phyloP scores from a whole-genome alignment of 2,329 filamentous ascomycete species.

The Chaetomium strumarium region DNA sequence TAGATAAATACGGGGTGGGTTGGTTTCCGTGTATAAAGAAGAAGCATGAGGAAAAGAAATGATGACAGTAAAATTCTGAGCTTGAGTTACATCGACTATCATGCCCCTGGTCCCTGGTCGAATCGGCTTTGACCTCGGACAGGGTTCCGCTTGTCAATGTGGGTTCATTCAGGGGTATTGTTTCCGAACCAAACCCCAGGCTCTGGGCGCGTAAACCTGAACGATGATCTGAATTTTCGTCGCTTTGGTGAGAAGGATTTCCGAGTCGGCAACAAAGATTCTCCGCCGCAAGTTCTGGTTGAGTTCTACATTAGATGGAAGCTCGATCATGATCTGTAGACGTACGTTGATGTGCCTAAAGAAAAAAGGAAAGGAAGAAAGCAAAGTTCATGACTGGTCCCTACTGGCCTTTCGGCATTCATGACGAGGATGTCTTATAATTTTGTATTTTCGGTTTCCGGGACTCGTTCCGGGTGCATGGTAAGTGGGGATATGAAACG shows the following conservation, averaged over 20 bases:
- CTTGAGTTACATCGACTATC: conserved; percentile 10
- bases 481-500: conserved; percentile 3
- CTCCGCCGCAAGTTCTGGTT: too few relatives aligned
- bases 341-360: background rate
- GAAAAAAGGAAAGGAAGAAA: too few relatives aligned
- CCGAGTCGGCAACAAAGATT: too few relatives aligned
- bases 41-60: conserved; percentile 8
- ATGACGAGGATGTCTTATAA: background rate
- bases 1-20: too few relatives aligned
- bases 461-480: background rate
- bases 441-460: background rate
- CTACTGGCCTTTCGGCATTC: background rate
- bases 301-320: too few relatives aligned
- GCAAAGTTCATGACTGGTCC: background rate
- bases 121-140: background rate
- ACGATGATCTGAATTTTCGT: conserved; percentile 12
- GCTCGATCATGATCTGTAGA: too few relatives aligned
- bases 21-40: too few relatives aligned
- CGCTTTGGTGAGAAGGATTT: background rate
- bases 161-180: conserved; percentile 14
- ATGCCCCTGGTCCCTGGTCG: conserved; percentile 2
- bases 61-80: conserved; percentile 5
- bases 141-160: conserved; percentile 9
- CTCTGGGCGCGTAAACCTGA: conserved; percentile 1
- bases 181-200: conserved; percentile 16